Evolutionary conservation across 176 grass and related monocot species (phyloP).

Genomic region (Neostapfia colusana): DNA sequence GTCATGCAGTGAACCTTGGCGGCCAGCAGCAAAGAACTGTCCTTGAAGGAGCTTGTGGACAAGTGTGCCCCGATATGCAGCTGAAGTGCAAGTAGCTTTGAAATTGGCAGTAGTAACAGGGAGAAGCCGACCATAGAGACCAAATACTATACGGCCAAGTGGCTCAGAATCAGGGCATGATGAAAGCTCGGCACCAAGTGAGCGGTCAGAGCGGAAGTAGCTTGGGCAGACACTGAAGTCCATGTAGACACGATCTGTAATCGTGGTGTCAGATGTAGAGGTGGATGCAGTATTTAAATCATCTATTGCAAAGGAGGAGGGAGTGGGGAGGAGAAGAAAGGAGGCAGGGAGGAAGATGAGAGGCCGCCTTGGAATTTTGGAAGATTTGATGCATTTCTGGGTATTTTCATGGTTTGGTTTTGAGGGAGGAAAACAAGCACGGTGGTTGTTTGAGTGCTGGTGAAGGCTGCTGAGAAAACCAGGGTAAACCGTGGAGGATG

Average conservation of each 20-base stretch:
- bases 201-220: conserved; percentile 71
- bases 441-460: conserved; percentile 26
- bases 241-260: conserved; percentile 91
- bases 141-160: conserved; percentile 87
- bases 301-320: conserved; percentile 43
- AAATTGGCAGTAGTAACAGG: conserved; percentile 80
- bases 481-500: conserved; percentile 35
- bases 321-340: conserved; percentile 41
- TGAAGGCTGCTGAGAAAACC: conserved; percentile 17
- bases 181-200: conserved; percentile 68
- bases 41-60: conserved; percentile 84
- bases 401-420: conserved; percentile 34
- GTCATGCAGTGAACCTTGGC: conserved; percentile 65
- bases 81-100: conserved; percentile 61
- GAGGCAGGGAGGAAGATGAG: conserved; percentile 35
- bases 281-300: conserved; percentile 35
- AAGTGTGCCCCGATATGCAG: conserved; percentile 79
- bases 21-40: conserved; percentile 84
- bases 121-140: conserved; percentile 76
- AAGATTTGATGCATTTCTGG: conserved; percentile 16
- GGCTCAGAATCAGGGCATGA: conserved; percentile 81
- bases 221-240: conserved; percentile 88
- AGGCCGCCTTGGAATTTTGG: conserved; percentile 39
- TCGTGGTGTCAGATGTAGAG: conserved; percentile 40
- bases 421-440: conserved; percentile 18